These are phyloP conservation scores for Bruguiera sexangula DNA, from an alignment of 345 rosid genomes.

Conservation along the genomic window DNA sequence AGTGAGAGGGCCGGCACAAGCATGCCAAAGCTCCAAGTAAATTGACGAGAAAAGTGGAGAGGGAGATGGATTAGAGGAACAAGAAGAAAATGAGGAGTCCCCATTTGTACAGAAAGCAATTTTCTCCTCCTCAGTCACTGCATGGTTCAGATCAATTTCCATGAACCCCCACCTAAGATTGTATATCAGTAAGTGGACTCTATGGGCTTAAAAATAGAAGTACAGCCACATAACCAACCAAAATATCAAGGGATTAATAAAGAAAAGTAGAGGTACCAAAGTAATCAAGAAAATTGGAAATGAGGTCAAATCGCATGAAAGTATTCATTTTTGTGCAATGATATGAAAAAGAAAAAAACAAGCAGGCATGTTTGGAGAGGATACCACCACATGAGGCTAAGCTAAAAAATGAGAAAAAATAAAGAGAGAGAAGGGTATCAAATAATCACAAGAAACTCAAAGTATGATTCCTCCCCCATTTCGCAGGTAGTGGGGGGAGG, in stretches of 20 bases:
- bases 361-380: conserved; percentile 27
- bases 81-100: conserved; percentile 48
- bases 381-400: conserved; percentile 5
- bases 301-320: conserved; percentile 30
- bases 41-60: conserved; percentile 51
- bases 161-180: conserved; percentile 40
- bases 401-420: neutral
- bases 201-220: conserved; percentile 3
- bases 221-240: conserved; percentile 30
- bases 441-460: conserved; percentile 74
- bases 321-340: conserved; percentile 16
- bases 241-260: conserved; percentile 16
- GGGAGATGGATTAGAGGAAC: conserved; percentile 50
- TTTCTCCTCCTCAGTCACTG: conserved; percentile 62
- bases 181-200: neutral
- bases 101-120: conserved; percentile 43
- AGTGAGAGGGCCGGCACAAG: conserved; percentile 87
- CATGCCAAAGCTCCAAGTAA: conserved; percentile 87
- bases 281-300: conserved; percentile 33
- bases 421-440: conserved; percentile 30
- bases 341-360: conserved; percentile 29
- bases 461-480: conserved; percentile 69
- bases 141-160: conserved; percentile 94
- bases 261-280: conserved; percentile 6
- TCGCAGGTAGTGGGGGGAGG: conserved; percentile 62